phyloP scores from a whole-genome alignment of 306 rosid genomes.

The Pterocarpus macrocarpus region DNA sequence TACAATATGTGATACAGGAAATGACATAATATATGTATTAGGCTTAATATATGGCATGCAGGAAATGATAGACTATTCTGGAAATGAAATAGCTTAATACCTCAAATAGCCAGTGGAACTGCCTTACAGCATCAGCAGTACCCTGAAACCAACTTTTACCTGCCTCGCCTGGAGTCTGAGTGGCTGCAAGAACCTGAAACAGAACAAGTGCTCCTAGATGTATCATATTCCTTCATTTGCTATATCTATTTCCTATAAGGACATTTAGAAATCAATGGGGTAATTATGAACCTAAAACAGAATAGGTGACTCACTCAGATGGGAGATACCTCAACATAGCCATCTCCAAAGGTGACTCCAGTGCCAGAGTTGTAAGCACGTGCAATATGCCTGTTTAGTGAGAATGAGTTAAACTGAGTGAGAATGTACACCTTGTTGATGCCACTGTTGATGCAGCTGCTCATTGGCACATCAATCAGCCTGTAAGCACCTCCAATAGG shows the following conservation, averaged over 20 bases:
- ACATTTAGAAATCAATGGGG: background rate
- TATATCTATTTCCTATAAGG: background rate
- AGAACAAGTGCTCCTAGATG: constrained; percentile 18
- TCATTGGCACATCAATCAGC: constrained; percentile 96
- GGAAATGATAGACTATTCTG: no score
- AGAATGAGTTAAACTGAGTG: constrained; percentile 93
- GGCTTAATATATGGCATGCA: no score
- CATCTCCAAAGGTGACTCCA: constrained; percentile 85
- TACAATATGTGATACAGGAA: no score
- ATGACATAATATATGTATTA: no score
- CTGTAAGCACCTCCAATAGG: constrained; percentile 96
- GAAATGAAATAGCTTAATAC: constrained; percentile 46
- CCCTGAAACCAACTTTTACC: constrained; percentile 96
- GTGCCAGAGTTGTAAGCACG: constrained; percentile 83
- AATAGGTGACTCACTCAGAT: background rate
- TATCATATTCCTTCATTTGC: background rate
- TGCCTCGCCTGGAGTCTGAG: constrained; percentile 90
- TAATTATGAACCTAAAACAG: constrained; percentile 10
- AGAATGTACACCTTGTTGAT: constrained; percentile 95
- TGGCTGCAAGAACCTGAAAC: constrained; percentile 93
- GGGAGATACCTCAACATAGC: constrained; percentile 75
- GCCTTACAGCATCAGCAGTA: constrained; percentile 96
- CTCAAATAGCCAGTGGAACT: constrained; percentile 99
- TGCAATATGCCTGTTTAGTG: constrained; percentile 91
- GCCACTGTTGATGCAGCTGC: constrained; percentile 96